phyloP scores from a whole-genome alignment of 176 grass and related monocot genomes.

The Canna indica region DNA sequence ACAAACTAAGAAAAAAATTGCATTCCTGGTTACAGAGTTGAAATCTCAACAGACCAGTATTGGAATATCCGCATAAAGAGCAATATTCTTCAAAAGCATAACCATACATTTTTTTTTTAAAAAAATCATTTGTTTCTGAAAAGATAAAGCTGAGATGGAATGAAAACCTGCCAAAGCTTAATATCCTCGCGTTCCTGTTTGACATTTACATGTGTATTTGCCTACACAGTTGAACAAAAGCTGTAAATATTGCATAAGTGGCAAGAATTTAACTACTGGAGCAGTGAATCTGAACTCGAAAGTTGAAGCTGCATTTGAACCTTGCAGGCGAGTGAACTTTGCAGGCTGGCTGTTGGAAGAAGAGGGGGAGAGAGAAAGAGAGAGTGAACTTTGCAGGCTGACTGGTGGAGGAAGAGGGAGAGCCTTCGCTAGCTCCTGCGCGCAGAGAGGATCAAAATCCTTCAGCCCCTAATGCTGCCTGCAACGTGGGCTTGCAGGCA shows the following conservation, averaged over 20 bases:
- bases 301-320: too few species aligned
- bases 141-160: slow-evolving; percentile 16
- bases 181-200: slow-evolving; percentile 96
- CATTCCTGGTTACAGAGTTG: slow-evolving; percentile 72
- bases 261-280: slow-evolving; percentile 17
- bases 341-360: too few species aligned
- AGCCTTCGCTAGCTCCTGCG: too few species aligned
- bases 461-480: too few species aligned
- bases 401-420: too few species aligned
- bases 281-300: too few species aligned
- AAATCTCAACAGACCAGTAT: slow-evolving; percentile 99
- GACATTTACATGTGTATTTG: slow-evolving; percentile 97
- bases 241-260: too few species aligned
- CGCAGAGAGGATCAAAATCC: too few species aligned
- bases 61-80: slow-evolving; percentile 97
- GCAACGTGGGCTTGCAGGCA: too few species aligned
- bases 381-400: too few species aligned
- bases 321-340: too few species aligned
- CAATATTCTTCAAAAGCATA: slow-evolving; percentile 75
- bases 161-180: slow-evolving; percentile 81
- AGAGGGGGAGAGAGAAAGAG: too few species aligned
- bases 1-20: not conserved
- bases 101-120: not conserved
- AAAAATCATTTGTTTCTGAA: not conserved
- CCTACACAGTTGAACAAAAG: slow-evolving; percentile 48